Percentiles rank a stretch among this genome's conserved stretches.
Conservation (phyloP, 371 early-diverging fungal genomes). For the Mucor saturninus region DNA sequence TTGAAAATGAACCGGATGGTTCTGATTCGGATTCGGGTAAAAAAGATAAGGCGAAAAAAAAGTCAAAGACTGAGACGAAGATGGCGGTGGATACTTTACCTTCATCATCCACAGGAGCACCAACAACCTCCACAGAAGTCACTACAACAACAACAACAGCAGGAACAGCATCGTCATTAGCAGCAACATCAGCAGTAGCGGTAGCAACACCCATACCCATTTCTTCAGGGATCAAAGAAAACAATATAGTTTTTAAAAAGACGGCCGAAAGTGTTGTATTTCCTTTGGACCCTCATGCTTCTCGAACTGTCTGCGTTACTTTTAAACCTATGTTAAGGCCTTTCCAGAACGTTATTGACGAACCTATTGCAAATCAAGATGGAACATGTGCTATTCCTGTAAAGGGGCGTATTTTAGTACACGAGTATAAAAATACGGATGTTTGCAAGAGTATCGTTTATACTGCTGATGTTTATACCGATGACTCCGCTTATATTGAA, state of each 20-base stretch:
- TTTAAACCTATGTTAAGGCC: slow-evolving; percentile 57
- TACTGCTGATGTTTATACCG: slow-evolving; percentile 52
- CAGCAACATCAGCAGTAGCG: background rate
- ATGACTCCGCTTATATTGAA: slow-evolving; percentile 43
- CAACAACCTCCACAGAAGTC: background rate
- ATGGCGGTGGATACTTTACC: background rate
- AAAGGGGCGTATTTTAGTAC: slow-evolving; percentile 72
- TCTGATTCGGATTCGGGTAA: slow-evolving; percentile 1
- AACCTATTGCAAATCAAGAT: background rate
- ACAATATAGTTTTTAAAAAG: slow-evolving; percentile 57
- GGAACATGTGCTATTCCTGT: slow-evolving; percentile 21
- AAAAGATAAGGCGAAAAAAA: slow-evolving; percentile 4
- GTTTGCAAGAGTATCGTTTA: slow-evolving; percentile 77
- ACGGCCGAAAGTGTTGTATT: slow-evolving; percentile 79
- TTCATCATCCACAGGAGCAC: slow-evolving; percentile 23
- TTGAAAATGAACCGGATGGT: slow-evolving; percentile 28
- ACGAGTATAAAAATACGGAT: slow-evolving; percentile 93
- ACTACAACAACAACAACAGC: background rate
- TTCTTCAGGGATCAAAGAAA: slow-evolving; percentile 32
- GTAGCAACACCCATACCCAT: background rate
- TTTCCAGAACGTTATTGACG: slow-evolving; percentile 21
- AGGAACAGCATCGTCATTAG: background rate
- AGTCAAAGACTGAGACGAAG: background rate
- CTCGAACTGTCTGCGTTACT: slow-evolving; percentile 69
- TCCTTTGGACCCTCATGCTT: slow-evolving; percentile 73